Evolutionary conservation across 305 asterid genomes (phyloP).

Genomic region (Andrographis paniculata): DNA sequence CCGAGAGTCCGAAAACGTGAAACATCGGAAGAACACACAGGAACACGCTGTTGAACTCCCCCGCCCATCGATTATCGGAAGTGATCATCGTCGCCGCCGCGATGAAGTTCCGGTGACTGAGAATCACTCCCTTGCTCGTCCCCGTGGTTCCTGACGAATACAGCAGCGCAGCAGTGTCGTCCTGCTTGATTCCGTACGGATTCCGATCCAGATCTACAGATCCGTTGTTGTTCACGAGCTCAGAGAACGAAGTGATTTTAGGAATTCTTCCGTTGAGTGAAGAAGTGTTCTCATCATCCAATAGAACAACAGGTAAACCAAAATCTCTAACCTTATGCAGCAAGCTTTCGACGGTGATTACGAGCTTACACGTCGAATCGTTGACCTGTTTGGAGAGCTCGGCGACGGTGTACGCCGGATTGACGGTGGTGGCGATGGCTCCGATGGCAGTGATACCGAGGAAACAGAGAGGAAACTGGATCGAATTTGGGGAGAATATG

Average conservation of each 20-base stretch:
- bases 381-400: constrained; percentile 70
- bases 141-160: constrained; percentile 97
- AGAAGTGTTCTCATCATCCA: constrained; percentile 21
- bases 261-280: constrained; percentile 22
- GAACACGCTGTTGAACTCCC: constrained; percentile 47
- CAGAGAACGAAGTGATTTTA: constrained; percentile 27
- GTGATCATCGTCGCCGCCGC: constrained; percentile 56
- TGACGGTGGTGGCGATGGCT: constrained; percentile 76
- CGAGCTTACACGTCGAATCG: constrained; percentile 61
- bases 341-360: constrained; percentile 52
- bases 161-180: constrained; percentile 65
- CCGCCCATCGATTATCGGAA: constrained; percentile 49
- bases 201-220: constrained; percentile 26
- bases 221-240: constrained; percentile 45
- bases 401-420: constrained; percentile 53
- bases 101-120: constrained; percentile 72
- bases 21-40: constrained; percentile 87
- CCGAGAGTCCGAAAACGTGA: constrained; percentile 81
- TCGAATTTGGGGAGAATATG: constrained; percentile 69
- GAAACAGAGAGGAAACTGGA: constrained; percentile 64
- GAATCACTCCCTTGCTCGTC: constrained; percentile 72
- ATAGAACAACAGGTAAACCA: constrained; percentile 46
- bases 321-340: constrained; percentile 48
- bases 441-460: constrained; percentile 53
- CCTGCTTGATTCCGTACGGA: constrained; percentile 28